phyloP scores from a whole-genome alignment of 1,139 yeast genomes.

The Martiniozyma asiatica region DNA sequence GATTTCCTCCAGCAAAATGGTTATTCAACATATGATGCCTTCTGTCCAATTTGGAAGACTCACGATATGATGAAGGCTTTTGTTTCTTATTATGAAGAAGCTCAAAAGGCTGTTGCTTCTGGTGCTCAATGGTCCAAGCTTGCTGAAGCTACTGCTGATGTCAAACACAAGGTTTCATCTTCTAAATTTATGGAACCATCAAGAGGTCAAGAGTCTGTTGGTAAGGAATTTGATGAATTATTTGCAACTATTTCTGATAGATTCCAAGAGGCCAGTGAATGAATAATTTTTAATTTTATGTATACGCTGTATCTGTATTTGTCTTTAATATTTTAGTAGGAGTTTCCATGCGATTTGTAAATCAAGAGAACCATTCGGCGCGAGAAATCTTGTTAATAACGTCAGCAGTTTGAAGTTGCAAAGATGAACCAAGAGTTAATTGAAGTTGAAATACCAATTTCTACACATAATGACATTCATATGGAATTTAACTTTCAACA shows the following conservation, averaged over 20 bases:
- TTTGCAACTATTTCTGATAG: constrained; percentile 70
- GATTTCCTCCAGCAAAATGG: constrained; percentile 99
- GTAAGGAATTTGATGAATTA: constrained; percentile 65
- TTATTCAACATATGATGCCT: constrained; percentile 93
- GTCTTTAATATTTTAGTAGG: too few species aligned
- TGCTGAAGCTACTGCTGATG: constrained; percentile 76
- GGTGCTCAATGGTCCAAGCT: constrained; percentile 94
- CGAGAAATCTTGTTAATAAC: too few species aligned
- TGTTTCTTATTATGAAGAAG: constrained; percentile 85
- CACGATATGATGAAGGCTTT: constrained; percentile 96
- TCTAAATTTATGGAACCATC: constrained; percentile 95
- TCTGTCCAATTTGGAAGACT: constrained; percentile 99
- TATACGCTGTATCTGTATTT: too few species aligned
- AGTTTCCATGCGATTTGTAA: too few species aligned
- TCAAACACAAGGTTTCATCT: constrained; percentile 86
- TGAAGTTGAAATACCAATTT: constrained; percentile 12
- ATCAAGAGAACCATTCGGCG: too few species aligned
- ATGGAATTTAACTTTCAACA: constrained; percentile 48
- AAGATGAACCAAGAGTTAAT: too few species aligned
- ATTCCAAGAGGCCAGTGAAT: constrained; percentile 93
- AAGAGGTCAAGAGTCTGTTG: constrained; percentile 70
- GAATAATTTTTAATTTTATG: too few species aligned
- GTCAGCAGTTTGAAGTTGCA: too few species aligned
- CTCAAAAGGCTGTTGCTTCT: constrained; percentile 89
- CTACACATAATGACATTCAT: constrained; percentile 12